Evolutionary conservation across 371 early-diverging fungal species (phyloP).

Genomic region (Haplosporangium sp.): DNA sequence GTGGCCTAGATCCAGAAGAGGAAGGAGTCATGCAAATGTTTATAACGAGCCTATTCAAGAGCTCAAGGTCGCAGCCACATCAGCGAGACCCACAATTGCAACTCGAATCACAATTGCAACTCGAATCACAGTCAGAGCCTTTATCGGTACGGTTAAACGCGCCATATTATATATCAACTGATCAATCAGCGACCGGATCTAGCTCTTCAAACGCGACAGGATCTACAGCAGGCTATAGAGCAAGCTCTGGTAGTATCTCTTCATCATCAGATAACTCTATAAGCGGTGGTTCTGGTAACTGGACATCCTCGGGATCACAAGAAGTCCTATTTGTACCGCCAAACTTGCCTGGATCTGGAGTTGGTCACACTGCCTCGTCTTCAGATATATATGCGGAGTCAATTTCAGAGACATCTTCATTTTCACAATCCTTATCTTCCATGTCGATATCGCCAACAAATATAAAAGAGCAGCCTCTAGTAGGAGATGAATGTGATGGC

Average conservation of each 20-base stretch:
- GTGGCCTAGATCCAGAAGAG: conserved; percentile 25
- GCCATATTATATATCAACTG: conserved; percentile 6
- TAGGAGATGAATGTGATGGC: not conserved
- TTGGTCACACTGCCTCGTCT: not conserved
- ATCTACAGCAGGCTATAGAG: not conserved
- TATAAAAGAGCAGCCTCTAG: not conserved
- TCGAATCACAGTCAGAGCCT: not conserved
- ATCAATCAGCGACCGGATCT: not conserved
- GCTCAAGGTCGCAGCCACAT: not conserved
- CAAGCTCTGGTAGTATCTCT: not conserved
- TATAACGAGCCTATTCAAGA: conserved; percentile 29
- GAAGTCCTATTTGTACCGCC: not conserved
- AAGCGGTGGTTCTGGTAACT: not conserved
- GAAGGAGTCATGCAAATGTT: conserved; percentile 46
- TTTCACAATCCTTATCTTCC: not conserved
- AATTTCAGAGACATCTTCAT: not conserved
- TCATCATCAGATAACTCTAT: not conserved
- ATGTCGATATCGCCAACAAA: conserved; percentile 1
- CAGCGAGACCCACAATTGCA: not conserved
- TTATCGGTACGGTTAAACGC: not conserved
- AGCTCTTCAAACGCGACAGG: not conserved
- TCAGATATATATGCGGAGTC: not conserved
- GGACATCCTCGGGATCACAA: not conserved
- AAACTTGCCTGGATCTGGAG: not conserved
- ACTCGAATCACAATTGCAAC: not conserved